A percentile compares a stretch with the other conserved stretches of the same genome.
Evolutionary conservation across 1,284 basidiomycete genomes (phyloP).

Genomic region (Leccinum huronense): DNA sequence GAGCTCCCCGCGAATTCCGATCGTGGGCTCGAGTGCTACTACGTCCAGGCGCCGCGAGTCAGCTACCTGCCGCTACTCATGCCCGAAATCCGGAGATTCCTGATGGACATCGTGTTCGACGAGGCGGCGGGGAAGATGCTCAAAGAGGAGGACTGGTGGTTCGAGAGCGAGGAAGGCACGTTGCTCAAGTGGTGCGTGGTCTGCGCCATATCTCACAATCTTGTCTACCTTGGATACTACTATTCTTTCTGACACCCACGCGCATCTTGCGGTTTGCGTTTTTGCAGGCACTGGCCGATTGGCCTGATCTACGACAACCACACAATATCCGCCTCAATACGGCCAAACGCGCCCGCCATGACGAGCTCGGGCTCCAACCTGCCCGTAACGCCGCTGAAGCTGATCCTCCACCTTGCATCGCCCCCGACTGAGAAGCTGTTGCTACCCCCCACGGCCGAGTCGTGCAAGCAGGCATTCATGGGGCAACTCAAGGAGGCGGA

Average conservation of each 20-base stretch:
- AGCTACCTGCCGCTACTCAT: conserved; percentile 89
- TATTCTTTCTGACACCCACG: background rate
- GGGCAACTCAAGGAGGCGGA: conserved; percentile 94
- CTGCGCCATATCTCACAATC: background rate
- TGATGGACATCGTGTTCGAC: conserved; percentile 88
- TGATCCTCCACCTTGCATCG: conserved; percentile 82
- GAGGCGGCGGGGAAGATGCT: conserved; percentile 68
- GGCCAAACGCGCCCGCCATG: conserved; percentile 42
- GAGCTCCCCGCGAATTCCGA: conserved; percentile 86
- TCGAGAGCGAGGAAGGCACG: conserved; percentile 76
- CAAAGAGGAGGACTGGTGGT: conserved; percentile 93
- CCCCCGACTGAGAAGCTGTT: conserved; percentile 84
- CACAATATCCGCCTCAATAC: conserved; percentile 58
- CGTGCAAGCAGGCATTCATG: conserved; percentile 90
- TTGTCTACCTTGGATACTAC: background rate
- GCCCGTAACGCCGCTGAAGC: conserved; percentile 58
- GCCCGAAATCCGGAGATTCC: conserved; percentile 79
- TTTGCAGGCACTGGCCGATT: conserved; percentile 91
- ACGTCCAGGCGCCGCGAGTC: conserved; percentile 83
- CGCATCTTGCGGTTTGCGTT: background rate
- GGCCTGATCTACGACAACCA: conserved; percentile 89
- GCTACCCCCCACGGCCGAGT: conserved; percentile 73
- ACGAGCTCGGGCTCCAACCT: conserved; percentile 36
- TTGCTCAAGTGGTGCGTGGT: conserved; percentile 76
- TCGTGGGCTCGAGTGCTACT: conserved; percentile 83